Evolutionary conservation across 257 asterid genomes (phyloP).

Genomic region (Solanum neorickii): DNA sequence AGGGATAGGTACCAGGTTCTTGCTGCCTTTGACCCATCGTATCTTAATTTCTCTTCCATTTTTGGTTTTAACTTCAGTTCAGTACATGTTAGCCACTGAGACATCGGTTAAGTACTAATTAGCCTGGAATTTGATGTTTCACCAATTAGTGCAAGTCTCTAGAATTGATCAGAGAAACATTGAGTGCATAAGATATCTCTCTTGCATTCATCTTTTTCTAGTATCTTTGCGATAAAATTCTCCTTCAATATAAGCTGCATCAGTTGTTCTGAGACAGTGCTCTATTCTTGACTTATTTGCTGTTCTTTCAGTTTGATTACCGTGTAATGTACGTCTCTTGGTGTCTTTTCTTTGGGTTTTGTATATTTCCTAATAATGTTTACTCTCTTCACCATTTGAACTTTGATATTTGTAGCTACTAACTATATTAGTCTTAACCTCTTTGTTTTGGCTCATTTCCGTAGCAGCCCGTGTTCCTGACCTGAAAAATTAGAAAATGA

Average conservation of each 20-base stretch:
- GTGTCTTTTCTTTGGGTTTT: background rate
- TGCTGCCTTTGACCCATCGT: background rate
- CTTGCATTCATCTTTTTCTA: background rate
- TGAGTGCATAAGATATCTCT: background rate
- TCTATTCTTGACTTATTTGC: background rate
- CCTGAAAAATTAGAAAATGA: background rate
- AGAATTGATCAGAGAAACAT: background rate
- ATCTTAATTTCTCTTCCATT: background rate
- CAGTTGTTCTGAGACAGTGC: background rate
- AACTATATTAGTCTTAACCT: background rate
- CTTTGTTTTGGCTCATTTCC: background rate
- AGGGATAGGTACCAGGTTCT: background rate
- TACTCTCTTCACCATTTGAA: background rate
- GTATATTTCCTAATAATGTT: background rate
- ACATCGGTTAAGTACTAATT: background rate
- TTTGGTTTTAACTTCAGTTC: background rate
- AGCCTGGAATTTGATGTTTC: background rate
- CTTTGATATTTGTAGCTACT: background rate
- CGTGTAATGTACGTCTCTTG: background rate
- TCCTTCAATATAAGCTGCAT: background rate
- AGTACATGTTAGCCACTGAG: background rate
- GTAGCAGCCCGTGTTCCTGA: background rate
- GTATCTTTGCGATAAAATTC: background rate
- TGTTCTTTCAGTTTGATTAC: background rate
- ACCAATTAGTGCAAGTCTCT: background rate